A percentile compares a stretch with the other conserved stretches of the same genome.
These are phyloP conservation scores for Furcasterigmium sp. DNA, from an alignment of 2,329 filamentous ascomycete genomes.

Conservation along the genomic window DNA sequence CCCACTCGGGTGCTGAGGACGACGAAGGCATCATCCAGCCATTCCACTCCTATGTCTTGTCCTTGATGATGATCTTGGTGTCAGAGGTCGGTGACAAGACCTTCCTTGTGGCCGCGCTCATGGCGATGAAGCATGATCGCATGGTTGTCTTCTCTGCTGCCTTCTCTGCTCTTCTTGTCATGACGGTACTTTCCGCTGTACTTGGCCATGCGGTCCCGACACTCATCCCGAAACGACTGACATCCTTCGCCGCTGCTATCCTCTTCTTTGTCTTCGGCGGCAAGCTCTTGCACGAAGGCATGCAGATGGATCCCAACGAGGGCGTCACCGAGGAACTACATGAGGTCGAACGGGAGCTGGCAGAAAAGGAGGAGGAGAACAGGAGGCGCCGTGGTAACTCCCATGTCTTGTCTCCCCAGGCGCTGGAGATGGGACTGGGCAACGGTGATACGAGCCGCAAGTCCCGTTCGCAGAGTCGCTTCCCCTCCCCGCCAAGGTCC, in stretches of 20 bases:
- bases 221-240: conserved; percentile 84
- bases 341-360: conserved; percentile 89
- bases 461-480: conserved; percentile 66
- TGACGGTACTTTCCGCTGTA: conserved; percentile 92
- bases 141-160: conserved; percentile 91
- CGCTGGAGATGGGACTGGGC: conserved; percentile 70
- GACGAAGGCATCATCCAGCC: conserved; percentile 67
- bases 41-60: conserved; percentile 83
- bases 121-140: conserved; percentile 98
- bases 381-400: conserved; percentile 52
- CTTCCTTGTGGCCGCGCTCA: conserved; percentile 91
- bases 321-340: conserved; percentile 97
- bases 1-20: conserved; percentile 27
- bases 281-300: conserved; percentile 78
- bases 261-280: conserved; percentile 88
- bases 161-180: conserved; percentile 83
- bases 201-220: conserved; percentile 89
- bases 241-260: conserved; percentile 76
- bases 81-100: conserved; percentile 98
- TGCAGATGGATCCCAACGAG: conserved; percentile 83
- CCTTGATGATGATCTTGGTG: conserved; percentile 94
- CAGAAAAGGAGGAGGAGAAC: conserved; percentile 79
- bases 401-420: conserved; percentile 67
- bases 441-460: conserved; percentile 46
- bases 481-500: conserved; percentile 76